These are phyloP conservation scores for Xylaria sp. DNA, from an alignment of 2,329 filamentous ascomycete species.

Conservation along the genomic window DNA sequence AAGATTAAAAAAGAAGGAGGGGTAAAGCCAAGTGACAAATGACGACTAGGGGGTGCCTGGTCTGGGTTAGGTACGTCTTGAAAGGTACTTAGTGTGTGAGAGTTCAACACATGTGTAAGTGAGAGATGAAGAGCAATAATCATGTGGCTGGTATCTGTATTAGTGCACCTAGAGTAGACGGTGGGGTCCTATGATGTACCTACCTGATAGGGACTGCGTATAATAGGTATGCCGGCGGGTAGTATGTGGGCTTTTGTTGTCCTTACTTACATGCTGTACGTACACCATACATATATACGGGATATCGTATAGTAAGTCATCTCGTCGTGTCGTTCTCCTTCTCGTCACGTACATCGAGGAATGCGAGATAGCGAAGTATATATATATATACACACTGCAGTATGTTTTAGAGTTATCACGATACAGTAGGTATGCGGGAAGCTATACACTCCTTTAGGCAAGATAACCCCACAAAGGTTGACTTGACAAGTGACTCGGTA, in stretches of 20 bases:
- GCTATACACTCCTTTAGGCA: constrained; percentile 7
- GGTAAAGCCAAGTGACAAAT: constrained; percentile 23
- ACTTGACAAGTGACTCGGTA: constrained; percentile 31
- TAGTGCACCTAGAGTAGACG: not conserved
- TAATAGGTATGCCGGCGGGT: not conserved
- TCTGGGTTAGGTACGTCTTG: constrained; percentile 30
- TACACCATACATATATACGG: not conserved
- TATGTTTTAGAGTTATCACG: too few relatives aligned
- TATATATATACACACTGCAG: too few relatives aligned
- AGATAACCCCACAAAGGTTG: constrained; percentile 30
- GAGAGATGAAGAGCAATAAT: not conserved
- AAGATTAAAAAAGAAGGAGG: constrained; percentile 31
- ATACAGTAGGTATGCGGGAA: too few relatives aligned
- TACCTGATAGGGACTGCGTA: constrained; percentile 10
- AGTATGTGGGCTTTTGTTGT: not conserved
- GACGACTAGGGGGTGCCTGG: constrained; percentile 19
- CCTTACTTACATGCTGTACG: not conserved
- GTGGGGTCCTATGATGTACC: constrained; percentile 15
- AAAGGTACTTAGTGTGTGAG: not conserved
- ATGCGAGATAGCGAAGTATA: not conserved
- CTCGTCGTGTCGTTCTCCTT: not conserved
- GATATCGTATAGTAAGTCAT: not conserved
- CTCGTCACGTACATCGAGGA: not conserved
- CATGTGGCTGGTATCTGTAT: constrained; percentile 9
- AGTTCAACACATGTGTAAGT: not conserved